phyloP scores from a whole-genome alignment of 2,329 filamentous ascomycete species.

The Alternaria sp. region DNA sequence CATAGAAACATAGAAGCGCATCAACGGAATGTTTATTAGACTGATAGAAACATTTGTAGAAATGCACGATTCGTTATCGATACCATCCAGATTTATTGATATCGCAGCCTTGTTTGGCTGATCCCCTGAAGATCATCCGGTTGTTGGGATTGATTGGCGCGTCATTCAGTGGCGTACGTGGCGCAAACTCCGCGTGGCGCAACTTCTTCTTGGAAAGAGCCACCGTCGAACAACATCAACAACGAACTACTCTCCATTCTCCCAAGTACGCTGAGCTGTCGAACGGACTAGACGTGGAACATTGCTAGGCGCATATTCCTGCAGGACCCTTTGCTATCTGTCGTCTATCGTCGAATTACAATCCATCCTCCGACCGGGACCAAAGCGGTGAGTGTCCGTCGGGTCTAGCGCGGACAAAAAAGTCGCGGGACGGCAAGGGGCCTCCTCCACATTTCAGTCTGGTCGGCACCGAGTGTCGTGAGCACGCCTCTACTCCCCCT shows the following conservation, averaged over 20 bases:
- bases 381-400: conserved; percentile 19
- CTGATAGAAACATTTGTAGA: background rate
- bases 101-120: conserved; percentile 1
- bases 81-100: too few relatives aligned
- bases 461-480: conserved; percentile 5
- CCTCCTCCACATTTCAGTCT: conserved; percentile 10
- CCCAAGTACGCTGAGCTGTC: conserved; percentile 4
- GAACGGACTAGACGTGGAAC: background rate
- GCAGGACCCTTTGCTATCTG: conserved; percentile 7
- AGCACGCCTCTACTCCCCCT: conserved; percentile 6
- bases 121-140: conserved; percentile 18
- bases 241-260: background rate
- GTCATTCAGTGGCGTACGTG: conserved; percentile 7
- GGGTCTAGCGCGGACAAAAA: conserved; percentile 26
- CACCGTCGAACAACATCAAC: background rate
- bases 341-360: conserved; percentile 4
- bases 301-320: conserved; percentile 17
- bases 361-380: too few relatives aligned
- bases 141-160: conserved; percentile 6
- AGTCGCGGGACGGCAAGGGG: conserved; percentile 22
- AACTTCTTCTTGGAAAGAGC: background rate
- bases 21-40: background rate
- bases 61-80: background rate
- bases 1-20: conserved; percentile 12
- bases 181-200: background rate